Conservation (phyloP, 179 eudicot species). For the Camellia oleifera region DNA sequence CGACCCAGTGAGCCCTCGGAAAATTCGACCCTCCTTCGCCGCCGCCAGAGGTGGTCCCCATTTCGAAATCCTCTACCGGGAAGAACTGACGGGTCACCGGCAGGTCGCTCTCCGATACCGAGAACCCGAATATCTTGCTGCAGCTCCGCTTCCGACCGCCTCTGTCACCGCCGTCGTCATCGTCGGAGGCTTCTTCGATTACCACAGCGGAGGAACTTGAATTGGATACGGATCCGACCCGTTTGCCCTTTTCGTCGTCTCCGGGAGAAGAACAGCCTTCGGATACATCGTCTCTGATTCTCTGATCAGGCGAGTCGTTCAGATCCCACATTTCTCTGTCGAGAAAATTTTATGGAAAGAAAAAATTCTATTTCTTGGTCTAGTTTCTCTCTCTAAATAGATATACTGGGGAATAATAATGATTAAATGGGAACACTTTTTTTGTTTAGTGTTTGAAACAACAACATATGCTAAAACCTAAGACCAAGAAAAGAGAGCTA, state of each 20-base stretch:
- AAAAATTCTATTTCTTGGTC: not conserved
- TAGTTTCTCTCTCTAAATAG: conserved; percentile 3
- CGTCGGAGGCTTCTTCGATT: conserved; percentile 35
- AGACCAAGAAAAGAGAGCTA: conserved; percentile 28
- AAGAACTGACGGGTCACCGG: conserved; percentile 88
- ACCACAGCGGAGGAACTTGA: conserved; percentile 62
- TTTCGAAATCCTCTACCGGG: conserved; percentile 47
- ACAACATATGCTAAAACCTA: conserved; percentile 27
- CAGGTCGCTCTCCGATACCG: conserved; percentile 30
- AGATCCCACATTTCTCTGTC: conserved; percentile 83
- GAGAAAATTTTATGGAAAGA: not conserved
- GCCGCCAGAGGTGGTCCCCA: not conserved
- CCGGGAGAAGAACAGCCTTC: conserved; percentile 47
- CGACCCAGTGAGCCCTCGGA: conserved; percentile 79
- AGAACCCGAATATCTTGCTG: conserved; percentile 60
- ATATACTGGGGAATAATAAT: conserved; percentile 5
- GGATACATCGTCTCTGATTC: conserved; percentile 31
- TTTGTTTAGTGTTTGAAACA: not conserved
- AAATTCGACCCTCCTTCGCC: conserved; percentile 17
- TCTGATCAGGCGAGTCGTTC: conserved; percentile 65
- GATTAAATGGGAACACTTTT: not conserved
- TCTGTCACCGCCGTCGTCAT: conserved; percentile 27
- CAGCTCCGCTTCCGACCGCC: not conserved
- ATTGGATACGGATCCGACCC: conserved; percentile 54
- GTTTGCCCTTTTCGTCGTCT: conserved; percentile 45